Percentiles rank a stretch among this genome's conserved stretches.
Evolutionary conservation across 495 filamentous ascomycete genomes (phyloP).

Genomic region (Xylaria scruposa): DNA sequence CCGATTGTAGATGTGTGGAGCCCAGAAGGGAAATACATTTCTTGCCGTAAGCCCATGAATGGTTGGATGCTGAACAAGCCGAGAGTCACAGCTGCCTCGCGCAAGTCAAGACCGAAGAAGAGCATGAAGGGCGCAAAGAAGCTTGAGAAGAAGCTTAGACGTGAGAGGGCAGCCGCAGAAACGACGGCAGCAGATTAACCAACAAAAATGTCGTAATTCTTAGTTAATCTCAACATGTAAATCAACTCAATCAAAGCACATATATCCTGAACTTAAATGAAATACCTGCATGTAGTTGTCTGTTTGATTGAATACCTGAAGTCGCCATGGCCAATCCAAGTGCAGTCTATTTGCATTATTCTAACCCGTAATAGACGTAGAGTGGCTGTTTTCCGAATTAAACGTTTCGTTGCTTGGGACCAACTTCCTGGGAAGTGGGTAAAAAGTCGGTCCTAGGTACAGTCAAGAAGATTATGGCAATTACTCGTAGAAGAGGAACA

Average conservation of each 20-base stretch:
- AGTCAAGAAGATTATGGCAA: too few species aligned
- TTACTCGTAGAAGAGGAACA: too few species aligned
- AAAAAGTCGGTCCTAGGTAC: too few species aligned
- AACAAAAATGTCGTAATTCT: not conserved
- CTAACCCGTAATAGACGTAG: too few species aligned
- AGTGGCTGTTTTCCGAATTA: too few species aligned
- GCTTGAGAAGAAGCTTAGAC: constrained; percentile 44
- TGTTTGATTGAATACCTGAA: not conserved
- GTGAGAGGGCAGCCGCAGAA: constrained; percentile 26
- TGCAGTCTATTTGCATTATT: too few species aligned
- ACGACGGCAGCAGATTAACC: not conserved
- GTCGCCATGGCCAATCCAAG: not conserved
- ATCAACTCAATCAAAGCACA: not conserved
- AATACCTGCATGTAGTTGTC: too few species aligned
- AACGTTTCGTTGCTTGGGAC: too few species aligned
- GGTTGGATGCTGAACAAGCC: constrained; percentile 64
- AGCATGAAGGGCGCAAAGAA: constrained; percentile 69
- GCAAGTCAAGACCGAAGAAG: constrained; percentile 52
- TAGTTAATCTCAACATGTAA: not conserved
- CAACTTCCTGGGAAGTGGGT: too few species aligned
- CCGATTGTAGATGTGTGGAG: constrained; percentile 85
- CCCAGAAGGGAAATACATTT: constrained; percentile 81
- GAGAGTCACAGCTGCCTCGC: constrained; percentile 30
- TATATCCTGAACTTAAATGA: not conserved
- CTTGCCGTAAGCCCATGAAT: constrained; percentile 71